These are phyloP conservation scores for Haematococcus sp. DNA, from an alignment of 139 green algal species.

Conservation along the genomic window DNA sequence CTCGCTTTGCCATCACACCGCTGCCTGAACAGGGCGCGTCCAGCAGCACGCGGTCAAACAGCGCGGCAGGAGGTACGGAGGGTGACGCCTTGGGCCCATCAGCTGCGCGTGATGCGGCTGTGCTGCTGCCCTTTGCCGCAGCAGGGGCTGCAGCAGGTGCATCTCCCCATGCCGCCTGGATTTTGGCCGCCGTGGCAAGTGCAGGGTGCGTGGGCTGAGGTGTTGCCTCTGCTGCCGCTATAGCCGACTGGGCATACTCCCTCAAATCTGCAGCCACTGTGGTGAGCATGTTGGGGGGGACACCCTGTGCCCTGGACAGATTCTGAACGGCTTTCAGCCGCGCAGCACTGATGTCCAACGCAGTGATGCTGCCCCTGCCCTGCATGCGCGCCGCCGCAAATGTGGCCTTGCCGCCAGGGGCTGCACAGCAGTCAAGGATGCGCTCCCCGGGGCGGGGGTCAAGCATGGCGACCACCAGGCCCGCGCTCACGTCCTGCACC, in stretches of 20 bases:
- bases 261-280: constrained; percentile 33
- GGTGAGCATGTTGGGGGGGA: constrained; percentile 22
- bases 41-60: constrained; percentile 82
- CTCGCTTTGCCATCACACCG: constrained; percentile 83
- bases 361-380: constrained; percentile 43
- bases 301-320: constrained; percentile 25
- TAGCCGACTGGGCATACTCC: constrained; percentile 12
- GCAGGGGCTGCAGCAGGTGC: not conserved
- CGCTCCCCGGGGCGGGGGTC: constrained; percentile 73
- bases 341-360: constrained; percentile 41
- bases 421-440: constrained; percentile 86
- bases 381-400: constrained; percentile 74
- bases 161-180: not conserved
- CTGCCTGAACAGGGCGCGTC: constrained; percentile 85
- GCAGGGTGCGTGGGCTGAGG: not conserved
- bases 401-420: constrained; percentile 85
- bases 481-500: constrained; percentile 86
- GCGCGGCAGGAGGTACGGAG: not conserved
- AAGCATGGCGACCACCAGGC: constrained; percentile 77
- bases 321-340: constrained; percentile 35
- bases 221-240: not conserved
- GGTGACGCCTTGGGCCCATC: not conserved
- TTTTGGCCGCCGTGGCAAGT: not conserved
- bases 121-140: constrained; percentile 4
- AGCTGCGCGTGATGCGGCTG: not conserved